Base-by-base conservation (phyloP, 2,329 filamentous ascomycete genomes). In the Tolypocladium endophyticum region DNA sequence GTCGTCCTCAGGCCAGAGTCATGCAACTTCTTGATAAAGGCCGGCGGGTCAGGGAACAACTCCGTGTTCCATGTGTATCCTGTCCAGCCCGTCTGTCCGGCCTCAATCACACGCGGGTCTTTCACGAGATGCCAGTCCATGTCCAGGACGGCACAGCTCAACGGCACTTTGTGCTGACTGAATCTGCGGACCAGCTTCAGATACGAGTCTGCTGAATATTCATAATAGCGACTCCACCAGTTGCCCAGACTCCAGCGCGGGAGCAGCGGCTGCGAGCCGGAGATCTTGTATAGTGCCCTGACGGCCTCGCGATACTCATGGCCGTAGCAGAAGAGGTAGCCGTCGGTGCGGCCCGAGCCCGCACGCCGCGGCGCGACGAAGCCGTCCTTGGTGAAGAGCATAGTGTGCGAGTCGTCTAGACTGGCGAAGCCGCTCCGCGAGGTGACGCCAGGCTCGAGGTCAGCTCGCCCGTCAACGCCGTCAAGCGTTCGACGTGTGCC, bases 91-190 rank as follows among this genome's bases (percentile, higher is more conserved):
- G 81, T 85, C 79, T 81, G 84, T 23, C 82, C 82, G n/a, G 76
- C 76, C 58, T 74, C 69, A 14, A 69, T 70, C n/a, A 77, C 73
- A n/a, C 68, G 68, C 8, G 76, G 70, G 14, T 79, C 77, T 1
- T 76, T 67, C 1, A 85, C 82, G 52, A 79, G 68, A 69, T 87
- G 85, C 85, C 84, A 87, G 67, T 87, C 85, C 84, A 87, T 87
- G 65, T 87, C 85, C 4, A 87, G 69, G 0, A 87, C 82, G 2
- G 79, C 83, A 7, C 86, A 82, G 6, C 77, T 81, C 43, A 87
- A 71, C 0, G 85, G 85, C 8, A 87, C 77, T 0, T 74, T 69
- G 30, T 81, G 70, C 11, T 71, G 69, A 5, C 72, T 67, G 63
- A 87, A 87, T 56, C 76, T 74, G 59, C 84, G 80, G 74, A 87